Conservation (phyloP, 331 rosid species). For the Pyracantha coccinea region DNA sequence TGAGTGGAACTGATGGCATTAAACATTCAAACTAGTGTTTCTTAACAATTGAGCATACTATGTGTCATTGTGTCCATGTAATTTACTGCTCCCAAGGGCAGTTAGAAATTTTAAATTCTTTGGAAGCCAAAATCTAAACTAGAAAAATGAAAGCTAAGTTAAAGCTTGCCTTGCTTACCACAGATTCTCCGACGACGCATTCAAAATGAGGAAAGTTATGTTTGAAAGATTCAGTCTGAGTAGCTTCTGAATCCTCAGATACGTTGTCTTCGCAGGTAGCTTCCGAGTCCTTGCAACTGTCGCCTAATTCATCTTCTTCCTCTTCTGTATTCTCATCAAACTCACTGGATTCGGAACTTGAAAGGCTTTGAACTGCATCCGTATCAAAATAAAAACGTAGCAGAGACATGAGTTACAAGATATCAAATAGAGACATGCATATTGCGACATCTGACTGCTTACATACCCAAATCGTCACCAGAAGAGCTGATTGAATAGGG, state of each 20-base stretch:
- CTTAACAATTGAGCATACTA: not conserved
- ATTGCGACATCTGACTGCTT: no score
- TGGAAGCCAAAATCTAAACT: not conserved
- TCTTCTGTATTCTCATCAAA: not conserved
- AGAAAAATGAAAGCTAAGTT: not conserved
- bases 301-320: not conserved
- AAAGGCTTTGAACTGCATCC: not conserved
- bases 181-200: not conserved
- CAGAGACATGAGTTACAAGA: not conserved
- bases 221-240: not conserved
- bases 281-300: not conserved
- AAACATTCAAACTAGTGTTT: not conserved
- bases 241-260: not conserved
- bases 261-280: not conserved
- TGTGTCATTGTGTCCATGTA: not conserved
- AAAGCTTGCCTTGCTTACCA: not conserved
- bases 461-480: no score
- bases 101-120: not conserved
- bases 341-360: not conserved
- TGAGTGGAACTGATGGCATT: not conserved
- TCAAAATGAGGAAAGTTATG: conserved; percentile 9
- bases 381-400: not conserved
- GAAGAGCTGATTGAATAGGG: not conserved
- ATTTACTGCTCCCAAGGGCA: not conserved
- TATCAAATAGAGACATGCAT: no score